phyloP scores from a whole-genome alignment of 164 flowering plant genomes.

The Protea cynaroides region DNA sequence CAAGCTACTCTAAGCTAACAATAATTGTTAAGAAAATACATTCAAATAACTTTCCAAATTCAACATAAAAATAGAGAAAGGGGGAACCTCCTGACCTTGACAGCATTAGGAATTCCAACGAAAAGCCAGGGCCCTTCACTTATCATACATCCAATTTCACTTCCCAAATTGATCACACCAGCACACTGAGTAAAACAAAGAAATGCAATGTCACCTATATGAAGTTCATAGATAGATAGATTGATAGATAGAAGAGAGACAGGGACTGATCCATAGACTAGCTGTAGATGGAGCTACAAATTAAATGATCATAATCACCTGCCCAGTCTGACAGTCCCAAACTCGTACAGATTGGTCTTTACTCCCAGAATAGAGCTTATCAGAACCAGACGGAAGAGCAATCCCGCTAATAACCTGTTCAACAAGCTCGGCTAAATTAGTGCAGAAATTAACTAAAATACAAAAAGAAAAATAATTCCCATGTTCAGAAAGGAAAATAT shows the following conservation, averaged over 20 bases:
- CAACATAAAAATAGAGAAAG: too few species aligned
- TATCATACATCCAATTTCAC: constrained; percentile 87
- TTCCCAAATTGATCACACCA: constrained; percentile 55
- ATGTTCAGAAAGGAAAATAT: background rate
- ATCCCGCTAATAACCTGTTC: constrained; percentile 68
- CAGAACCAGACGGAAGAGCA: constrained; percentile 70
- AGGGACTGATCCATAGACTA: background rate
- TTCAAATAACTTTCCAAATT: too few species aligned
- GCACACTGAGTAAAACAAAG: constrained; percentile 46
- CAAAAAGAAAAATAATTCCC: background rate
- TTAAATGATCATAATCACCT: constrained; percentile 35
- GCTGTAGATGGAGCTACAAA: background rate
- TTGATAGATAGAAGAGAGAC: background rate
- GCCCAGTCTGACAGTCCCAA: constrained; percentile 91
- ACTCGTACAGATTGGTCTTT: constrained; percentile 63
- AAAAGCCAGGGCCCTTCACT: constrained; percentile 97
- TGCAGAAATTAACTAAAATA: constrained; percentile 1
- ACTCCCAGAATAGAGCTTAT: constrained; percentile 73
- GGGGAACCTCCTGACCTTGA: too few species aligned
- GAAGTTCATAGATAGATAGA: background rate
- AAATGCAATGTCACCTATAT: constrained; percentile 1
- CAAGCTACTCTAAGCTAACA: background rate
- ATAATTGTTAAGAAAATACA: too few species aligned
- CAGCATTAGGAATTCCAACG: constrained; percentile 74
- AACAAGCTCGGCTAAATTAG: constrained; percentile 1